Percentiles rank a stretch among this genome's conserved stretches.
Evolutionary conservation across 257 asterid species (phyloP).

Genomic region (Fraxinus americana): DNA sequence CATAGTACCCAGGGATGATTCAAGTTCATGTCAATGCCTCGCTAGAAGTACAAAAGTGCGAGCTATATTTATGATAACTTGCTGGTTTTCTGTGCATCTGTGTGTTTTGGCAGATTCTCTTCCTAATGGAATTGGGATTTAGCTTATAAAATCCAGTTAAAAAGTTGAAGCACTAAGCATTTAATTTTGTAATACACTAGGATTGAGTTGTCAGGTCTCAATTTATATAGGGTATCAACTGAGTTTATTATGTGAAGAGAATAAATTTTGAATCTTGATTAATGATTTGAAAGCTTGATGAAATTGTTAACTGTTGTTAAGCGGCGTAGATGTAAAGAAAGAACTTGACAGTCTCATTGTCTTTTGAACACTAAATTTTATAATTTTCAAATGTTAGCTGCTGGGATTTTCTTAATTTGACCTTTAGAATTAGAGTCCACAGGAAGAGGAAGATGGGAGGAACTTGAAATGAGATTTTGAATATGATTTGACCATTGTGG

Average conservation of each 20-base stretch:
- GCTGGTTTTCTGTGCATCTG: neutral
- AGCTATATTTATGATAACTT: neutral
- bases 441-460: conserved; percentile 8
- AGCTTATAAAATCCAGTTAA: neutral
- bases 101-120: neutral
- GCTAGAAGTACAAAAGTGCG: neutral
- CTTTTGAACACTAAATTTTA: neutral
- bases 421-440: neutral
- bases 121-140: neutral
- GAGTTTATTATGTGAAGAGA: neutral
- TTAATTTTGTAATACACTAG: neutral
- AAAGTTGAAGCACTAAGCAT: neutral
- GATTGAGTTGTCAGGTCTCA: neutral
- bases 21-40: neutral
- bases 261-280: neutral
- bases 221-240: neutral
- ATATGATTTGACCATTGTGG: neutral
- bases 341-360: neutral
- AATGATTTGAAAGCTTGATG: neutral
- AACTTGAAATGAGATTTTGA: neutral
- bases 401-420: neutral
- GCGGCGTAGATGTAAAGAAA: neutral
- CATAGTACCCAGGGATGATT: neutral
- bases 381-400: neutral
- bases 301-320: neutral